A percentile compares a stretch with the other conserved stretches of the same genome.
phyloP scores from a whole-genome alignment of 331 rosid genomes.

The Phaseolus coccineus region DNA sequence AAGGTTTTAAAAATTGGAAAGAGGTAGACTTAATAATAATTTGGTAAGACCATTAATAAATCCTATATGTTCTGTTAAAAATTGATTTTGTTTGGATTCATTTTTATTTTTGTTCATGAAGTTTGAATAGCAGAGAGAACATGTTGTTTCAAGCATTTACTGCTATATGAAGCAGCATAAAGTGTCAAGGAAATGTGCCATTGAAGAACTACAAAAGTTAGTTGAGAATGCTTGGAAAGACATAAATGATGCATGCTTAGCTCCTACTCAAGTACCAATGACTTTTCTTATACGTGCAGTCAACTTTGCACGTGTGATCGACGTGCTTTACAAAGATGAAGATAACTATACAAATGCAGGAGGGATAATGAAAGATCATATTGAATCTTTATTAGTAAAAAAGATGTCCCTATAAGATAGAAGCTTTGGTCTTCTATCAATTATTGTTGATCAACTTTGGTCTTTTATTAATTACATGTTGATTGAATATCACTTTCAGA shows the following conservation, averaged over 20 bases:
- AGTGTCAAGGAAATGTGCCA: constrained; percentile 38
- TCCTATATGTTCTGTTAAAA: too few species aligned
- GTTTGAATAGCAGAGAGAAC: not conserved
- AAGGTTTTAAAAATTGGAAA: too few species aligned
- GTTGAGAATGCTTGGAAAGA: constrained; percentile 40
- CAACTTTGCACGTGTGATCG: not conserved
- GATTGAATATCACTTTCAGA: too few species aligned
- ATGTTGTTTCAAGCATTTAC: constrained; percentile 39
- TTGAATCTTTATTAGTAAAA: not conserved
- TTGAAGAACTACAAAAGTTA: not conserved
- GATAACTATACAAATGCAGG: constrained; percentile 32
- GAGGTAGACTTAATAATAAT: too few species aligned
- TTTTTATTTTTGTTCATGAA: not conserved
- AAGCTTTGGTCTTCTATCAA: too few species aligned
- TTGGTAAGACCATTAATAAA: too few species aligned
- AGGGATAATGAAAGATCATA: constrained; percentile 33
- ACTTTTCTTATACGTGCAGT: not conserved
- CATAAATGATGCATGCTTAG: constrained; percentile 15
- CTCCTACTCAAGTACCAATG: not conserved
- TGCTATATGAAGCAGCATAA: constrained; percentile 53
- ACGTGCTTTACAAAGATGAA: constrained; percentile 2
- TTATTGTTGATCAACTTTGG: too few species aligned
- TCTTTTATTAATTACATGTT: too few species aligned
- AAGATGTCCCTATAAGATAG: not conserved
- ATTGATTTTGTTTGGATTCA: too few species aligned